Conservation (phyloP, 2,329 filamentous ascomycete genomes). For the Rhexocercosporidium sp. region DNA sequence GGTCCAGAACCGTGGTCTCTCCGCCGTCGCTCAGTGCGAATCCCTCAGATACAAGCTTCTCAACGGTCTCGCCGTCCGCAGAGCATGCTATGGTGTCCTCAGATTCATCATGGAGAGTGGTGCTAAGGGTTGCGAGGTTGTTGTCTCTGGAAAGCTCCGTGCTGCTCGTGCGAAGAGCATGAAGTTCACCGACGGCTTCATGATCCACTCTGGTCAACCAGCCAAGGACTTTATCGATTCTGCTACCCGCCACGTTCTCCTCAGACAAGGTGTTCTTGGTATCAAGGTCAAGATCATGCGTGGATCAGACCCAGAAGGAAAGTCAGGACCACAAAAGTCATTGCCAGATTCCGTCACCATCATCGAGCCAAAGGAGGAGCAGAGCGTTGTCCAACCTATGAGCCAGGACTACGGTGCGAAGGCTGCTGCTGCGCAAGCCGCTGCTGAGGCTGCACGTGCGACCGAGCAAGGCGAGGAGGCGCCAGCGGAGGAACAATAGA, state of each 20-base stretch:
- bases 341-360: conserved; percentile 98
- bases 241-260: conserved; percentile 98
- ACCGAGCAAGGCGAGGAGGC: conserved; percentile 57
- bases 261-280: conserved; percentile 98
- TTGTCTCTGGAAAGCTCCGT: conserved; percentile 98
- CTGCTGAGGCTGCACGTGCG: conserved; percentile 64
- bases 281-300: conserved; percentile 99
- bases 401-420: conserved; percentile 99
- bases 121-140: conserved; percentile 99
- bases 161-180: conserved; percentile 99
- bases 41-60: conserved; percentile 99
- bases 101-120: conserved; percentile 99
- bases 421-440: conserved; percentile 72
- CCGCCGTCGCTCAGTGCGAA: conserved; percentile 99
- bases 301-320: conserved; percentile 98
- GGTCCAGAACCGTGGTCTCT: conserved; percentile 99
- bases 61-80: conserved; percentile 97
- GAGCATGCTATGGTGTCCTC: conserved; percentile 99
- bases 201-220: conserved; percentile 99
- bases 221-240: conserved; percentile 99
- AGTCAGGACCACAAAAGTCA: conserved; percentile 95
- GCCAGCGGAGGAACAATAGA: conserved; percentile 46
- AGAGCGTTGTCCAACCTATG: conserved; percentile 90
- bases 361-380: conserved; percentile 99
- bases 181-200: conserved; percentile 99